These are phyloP conservation scores for Colletotrichum incanum DNA, from an alignment of 2,329 filamentous ascomycete genomes.

Conservation along the genomic window DNA sequence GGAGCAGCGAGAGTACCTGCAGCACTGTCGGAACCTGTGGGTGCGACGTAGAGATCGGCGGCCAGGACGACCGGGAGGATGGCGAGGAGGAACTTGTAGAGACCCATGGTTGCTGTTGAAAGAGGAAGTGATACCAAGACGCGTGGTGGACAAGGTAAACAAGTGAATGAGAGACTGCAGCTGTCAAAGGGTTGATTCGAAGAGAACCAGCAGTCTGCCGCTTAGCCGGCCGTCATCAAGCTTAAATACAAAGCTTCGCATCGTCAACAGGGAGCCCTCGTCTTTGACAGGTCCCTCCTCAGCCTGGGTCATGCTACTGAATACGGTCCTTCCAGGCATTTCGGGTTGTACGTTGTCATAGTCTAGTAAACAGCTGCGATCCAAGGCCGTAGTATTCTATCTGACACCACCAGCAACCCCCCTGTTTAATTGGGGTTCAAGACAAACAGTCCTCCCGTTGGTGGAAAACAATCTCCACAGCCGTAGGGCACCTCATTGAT, in stretches of 20 bases:
- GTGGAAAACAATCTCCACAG: constrained; percentile 38
- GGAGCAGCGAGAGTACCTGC: constrained; percentile 58
- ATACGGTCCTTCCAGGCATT: no score
- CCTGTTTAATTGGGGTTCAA: constrained; percentile 25
- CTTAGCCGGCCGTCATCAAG: constrained; percentile 35
- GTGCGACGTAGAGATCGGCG: constrained; percentile 62
- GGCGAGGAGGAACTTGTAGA: constrained; percentile 41
- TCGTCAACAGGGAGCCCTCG: constrained; percentile 3
- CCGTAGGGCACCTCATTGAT: constrained; percentile 29
- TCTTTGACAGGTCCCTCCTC: constrained; percentile 1
- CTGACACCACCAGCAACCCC: constrained; percentile 12
- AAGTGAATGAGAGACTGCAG: constrained; percentile 29
- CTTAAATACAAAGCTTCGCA: constrained; percentile 40
- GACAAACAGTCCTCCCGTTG: constrained; percentile 27
- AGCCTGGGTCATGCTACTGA: background rate
- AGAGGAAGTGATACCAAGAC: background rate
- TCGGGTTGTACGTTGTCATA: background rate
- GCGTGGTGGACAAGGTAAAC: background rate
- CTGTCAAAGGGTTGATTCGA: background rate
- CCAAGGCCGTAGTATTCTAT: background rate
- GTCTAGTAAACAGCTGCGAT: background rate
- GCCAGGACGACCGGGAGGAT: constrained; percentile 44
- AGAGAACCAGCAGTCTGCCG: constrained; percentile 5
- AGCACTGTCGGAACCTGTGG: constrained; percentile 57
- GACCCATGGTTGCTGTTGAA: constrained; percentile 31